Evolutionary conservation across 2,329 filamentous ascomycete species (phyloP).

Genomic region (Xenosphaeropsis pyriputrescens): DNA sequence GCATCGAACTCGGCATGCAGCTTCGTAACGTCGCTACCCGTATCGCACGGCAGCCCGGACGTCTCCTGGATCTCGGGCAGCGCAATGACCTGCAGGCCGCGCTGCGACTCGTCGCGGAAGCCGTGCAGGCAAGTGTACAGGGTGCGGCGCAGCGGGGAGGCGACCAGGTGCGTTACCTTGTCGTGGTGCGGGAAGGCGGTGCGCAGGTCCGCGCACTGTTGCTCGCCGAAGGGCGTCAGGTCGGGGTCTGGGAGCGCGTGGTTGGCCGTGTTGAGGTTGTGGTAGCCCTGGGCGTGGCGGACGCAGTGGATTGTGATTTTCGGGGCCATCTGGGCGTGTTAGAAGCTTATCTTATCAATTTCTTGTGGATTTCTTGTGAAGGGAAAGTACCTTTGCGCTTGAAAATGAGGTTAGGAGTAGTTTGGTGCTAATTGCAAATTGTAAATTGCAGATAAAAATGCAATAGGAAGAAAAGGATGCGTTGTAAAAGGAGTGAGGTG

Average conservation of each 20-base stretch:
- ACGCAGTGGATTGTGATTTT: slow-evolving; percentile 43
- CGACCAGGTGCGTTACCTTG: slow-evolving; percentile 53
- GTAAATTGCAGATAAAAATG: no score
- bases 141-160: slow-evolving; percentile 70
- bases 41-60: slow-evolving; percentile 60
- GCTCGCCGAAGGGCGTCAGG: slow-evolving; percentile 60
- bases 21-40: slow-evolving; percentile 40
- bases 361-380: no score
- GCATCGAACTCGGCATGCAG: slow-evolving; percentile 43
- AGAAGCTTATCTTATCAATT: no score
- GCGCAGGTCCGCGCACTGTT: slow-evolving; percentile 56
- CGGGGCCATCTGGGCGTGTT: no score
- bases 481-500: no score
- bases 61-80: slow-evolving; percentile 72
- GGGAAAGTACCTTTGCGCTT: no score
- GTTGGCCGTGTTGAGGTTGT: slow-evolving; percentile 62
- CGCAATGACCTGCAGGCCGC: slow-evolving; percentile 32
- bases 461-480: no score
- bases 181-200: slow-evolving; percentile 48
- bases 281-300: slow-evolving; percentile 64
- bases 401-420: no score
- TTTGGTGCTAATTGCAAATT: no score
- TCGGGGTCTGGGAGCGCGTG: slow-evolving; percentile 63
- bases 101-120: slow-evolving; percentile 41
- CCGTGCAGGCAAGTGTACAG: slow-evolving; percentile 61